phyloP scores from a whole-genome alignment of 2,329 filamentous ascomycete species.

The Pseudogymnoascus destructans region DNA sequence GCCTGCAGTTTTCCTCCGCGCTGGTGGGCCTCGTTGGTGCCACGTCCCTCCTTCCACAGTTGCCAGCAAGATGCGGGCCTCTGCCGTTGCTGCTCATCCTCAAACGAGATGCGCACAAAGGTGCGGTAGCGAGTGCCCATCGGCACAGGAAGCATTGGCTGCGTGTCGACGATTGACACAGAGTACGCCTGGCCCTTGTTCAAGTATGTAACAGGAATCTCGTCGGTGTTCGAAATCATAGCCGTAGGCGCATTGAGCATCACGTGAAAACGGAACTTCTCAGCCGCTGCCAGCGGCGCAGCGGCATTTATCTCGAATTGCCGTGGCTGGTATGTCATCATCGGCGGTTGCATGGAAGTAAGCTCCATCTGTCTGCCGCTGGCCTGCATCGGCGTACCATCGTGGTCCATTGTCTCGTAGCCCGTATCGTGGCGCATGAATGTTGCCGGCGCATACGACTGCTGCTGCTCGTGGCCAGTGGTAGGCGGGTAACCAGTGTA shows the following conservation, averaged over 20 bases:
- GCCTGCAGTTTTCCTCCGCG: constrained; percentile 84
- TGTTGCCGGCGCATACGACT: constrained; percentile 59
- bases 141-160: constrained; percentile 42
- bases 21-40: constrained; percentile 91
- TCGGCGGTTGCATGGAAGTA: constrained; percentile 47
- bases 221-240: constrained; percentile 81
- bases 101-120: constrained; percentile 88
- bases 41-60: constrained; percentile 89
- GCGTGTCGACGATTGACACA: constrained; percentile 69
- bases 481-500: background rate
- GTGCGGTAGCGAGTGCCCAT: constrained; percentile 68
- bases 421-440: constrained; percentile 71
- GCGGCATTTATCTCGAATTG: constrained; percentile 35
- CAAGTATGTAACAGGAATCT: constrained; percentile 93
- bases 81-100: constrained; percentile 84
- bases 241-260: constrained; percentile 89
- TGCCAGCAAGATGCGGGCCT: constrained; percentile 78
- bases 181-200: constrained; percentile 97
- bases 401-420: constrained; percentile 68
- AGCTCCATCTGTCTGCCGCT: constrained; percentile 44
- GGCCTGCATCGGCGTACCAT: constrained; percentile 53
- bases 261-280: constrained; percentile 79
- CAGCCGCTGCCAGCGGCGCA: constrained; percentile 39
- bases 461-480: constrained; percentile 28
- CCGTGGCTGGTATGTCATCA: constrained; percentile 43